Evolutionary conservation across 306 rosid genomes (phyloP).

Genomic region (Malus domestica): DNA sequence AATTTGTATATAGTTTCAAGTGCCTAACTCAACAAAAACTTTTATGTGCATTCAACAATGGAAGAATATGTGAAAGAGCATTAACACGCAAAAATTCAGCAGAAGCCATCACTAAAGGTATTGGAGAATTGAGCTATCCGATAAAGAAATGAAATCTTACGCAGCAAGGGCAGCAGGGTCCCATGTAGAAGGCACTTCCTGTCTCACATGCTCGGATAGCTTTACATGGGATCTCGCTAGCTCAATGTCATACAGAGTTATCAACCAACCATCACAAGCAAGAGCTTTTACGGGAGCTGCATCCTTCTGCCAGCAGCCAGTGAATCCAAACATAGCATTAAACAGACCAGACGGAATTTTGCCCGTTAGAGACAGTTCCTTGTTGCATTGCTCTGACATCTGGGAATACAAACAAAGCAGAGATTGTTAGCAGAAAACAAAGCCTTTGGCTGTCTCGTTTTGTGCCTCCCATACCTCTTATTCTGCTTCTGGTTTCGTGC

Average conservation of each 20-base stretch:
- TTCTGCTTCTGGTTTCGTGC: too few relatives aligned
- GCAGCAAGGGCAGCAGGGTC: conserved; percentile 78
- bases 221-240: conserved; percentile 50
- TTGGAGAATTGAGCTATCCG: background rate
- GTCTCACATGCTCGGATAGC: conserved; percentile 49
- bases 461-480: too few relatives aligned
- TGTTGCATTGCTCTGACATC: conserved; percentile 86
- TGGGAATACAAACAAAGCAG: conserved; percentile 22
- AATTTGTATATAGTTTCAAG: background rate
- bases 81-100: background rate
- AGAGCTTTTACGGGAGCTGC: conserved; percentile 55
- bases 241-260: conserved; percentile 61
- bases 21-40: background rate
- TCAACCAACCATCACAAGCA: conserved; percentile 75
- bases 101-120: background rate
- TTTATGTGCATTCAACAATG: background rate
- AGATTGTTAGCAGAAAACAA: background rate
- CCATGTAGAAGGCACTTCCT: conserved; percentile 72
- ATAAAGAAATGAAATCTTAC: conserved; percentile 32
- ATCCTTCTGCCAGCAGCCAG: conserved; percentile 66
- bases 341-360: conserved; percentile 82
- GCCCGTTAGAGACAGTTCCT: conserved; percentile 50
- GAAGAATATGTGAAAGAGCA: background rate
- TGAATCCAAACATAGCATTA: conserved; percentile 64
- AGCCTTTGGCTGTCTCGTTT: too few relatives aligned